Evolutionary conservation across 345 rosid genomes (phyloP).

Genomic region (Brassica napus): Da-Ae NC_063443.1:19264501-19265000

Average conservation of each 20-base stretch:
- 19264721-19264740: not conserved
- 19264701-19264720: too few species aligned
- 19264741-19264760: not conserved
- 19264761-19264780: not conserved
- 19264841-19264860: not conserved
- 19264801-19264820: not conserved
- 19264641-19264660: too few species aligned
- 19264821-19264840: not conserved
- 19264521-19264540: not conserved
- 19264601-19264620: too few species aligned
- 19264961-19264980: conserved; percentile 21
- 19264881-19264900: not conserved
- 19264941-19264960: conserved; percentile 22
- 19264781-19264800: conserved; percentile 20
- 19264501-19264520: not conserved
- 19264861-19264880: not conserved
- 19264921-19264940: conserved; percentile 11
- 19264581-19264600: too few species aligned
- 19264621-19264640: too few species aligned
- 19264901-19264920: not conserved
- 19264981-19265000: not conserved
- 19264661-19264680: too few species aligned
- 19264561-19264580: too few species aligned
- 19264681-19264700: too few species aligned
- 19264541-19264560: not conserved